These are phyloP conservation scores for Rhododendron ovatum DNA, from an alignment of 148 eudicot genomes.

Conservation along the genomic window DNA sequence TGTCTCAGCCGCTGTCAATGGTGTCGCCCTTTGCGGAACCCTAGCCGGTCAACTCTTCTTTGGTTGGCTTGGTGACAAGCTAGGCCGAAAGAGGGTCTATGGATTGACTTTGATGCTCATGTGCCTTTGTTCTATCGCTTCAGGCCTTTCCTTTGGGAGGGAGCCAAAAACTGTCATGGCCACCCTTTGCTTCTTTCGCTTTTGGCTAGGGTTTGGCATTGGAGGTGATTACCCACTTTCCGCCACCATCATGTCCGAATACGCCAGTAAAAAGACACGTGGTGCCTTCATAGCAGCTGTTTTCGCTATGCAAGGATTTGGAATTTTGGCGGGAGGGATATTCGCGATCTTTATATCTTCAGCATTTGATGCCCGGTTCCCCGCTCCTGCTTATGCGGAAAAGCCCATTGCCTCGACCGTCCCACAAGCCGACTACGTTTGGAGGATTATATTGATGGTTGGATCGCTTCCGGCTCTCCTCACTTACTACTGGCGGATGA, in stretches of 20 bases:
- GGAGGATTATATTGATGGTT: conserved; percentile 36
- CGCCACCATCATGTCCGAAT: conserved; percentile 37
- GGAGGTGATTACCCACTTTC: conserved; percentile 37
- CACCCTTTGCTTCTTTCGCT: conserved; percentile 30
- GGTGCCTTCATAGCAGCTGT: conserved; percentile 37
- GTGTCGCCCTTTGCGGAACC: conserved; percentile 28
- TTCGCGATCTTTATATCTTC: conserved; percentile 24
- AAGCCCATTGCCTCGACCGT: conserved; percentile 16
- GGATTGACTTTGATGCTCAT: conserved; percentile 34
- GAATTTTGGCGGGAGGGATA: conserved; percentile 27
- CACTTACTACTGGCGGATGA: conserved; percentile 37
- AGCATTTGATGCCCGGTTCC: conserved; percentile 13
- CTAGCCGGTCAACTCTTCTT: conserved; percentile 30
- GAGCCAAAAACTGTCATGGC: conserved; percentile 21
- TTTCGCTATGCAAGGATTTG: conserved; percentile 37
- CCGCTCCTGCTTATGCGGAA: conserved; percentile 18
- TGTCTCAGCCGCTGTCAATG: conserved; percentile 29
- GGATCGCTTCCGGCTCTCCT: conserved; percentile 29
- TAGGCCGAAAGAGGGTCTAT: conserved; percentile 28
- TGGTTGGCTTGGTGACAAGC: conserved; percentile 34
- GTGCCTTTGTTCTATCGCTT: conserved; percentile 25
- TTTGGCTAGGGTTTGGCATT: conserved; percentile 40
- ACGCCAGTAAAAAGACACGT: conserved; percentile 32
- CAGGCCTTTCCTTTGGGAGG: conserved; percentile 28
- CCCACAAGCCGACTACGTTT: conserved; percentile 29